phyloP scores from a whole-genome alignment of 2,329 filamentous ascomycete species.

The Anthostomella pinea region DNA sequence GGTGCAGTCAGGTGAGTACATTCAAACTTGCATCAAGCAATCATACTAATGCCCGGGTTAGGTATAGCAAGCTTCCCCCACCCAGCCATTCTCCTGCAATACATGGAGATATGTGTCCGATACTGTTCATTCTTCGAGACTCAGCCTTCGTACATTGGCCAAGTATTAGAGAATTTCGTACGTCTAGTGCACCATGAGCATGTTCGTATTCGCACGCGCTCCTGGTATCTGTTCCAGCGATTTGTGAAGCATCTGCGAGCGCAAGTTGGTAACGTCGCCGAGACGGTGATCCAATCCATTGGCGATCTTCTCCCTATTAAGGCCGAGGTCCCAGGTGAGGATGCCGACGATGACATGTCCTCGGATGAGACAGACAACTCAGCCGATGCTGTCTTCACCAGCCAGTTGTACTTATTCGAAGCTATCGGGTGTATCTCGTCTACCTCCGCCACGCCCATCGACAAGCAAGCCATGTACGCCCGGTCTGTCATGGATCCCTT shows the following conservation, averaged over 20 bases:
- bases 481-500: slow-evolving; percentile 86
- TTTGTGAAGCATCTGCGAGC: slow-evolving; percentile 83
- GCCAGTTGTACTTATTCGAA: slow-evolving; percentile 91
- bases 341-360: slow-evolving; percentile 86
- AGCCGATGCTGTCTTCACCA: slow-evolving; percentile 85
- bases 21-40: slow-evolving; percentile 8
- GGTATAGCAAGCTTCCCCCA: slow-evolving; percentile 84
- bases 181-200: slow-evolving; percentile 85
- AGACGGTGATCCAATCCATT: slow-evolving; percentile 88
- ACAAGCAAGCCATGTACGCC: slow-evolving; percentile 84
- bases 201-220: slow-evolving; percentile 80
- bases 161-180: slow-evolving; percentile 88
- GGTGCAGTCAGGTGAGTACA: slow-evolving; percentile 76
- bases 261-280: slow-evolving; percentile 83
- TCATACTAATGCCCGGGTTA: slow-evolving; percentile 35
- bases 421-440: slow-evolving; percentile 92
- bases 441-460: slow-evolving; percentile 68
- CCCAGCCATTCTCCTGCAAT: slow-evolving; percentile 89
- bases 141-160: slow-evolving; percentile 76
- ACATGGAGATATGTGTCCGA: slow-evolving; percentile 97
- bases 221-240: slow-evolving; percentile 95
- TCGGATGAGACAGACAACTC: slow-evolving; percentile 89
- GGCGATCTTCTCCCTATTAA: slow-evolving; percentile 85
- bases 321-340: slow-evolving; percentile 77
- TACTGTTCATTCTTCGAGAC: slow-evolving; percentile 92